Conservation (phyloP, 2,329 filamentous ascomycete genomes). For the Fusarium torulosum region DNA sequence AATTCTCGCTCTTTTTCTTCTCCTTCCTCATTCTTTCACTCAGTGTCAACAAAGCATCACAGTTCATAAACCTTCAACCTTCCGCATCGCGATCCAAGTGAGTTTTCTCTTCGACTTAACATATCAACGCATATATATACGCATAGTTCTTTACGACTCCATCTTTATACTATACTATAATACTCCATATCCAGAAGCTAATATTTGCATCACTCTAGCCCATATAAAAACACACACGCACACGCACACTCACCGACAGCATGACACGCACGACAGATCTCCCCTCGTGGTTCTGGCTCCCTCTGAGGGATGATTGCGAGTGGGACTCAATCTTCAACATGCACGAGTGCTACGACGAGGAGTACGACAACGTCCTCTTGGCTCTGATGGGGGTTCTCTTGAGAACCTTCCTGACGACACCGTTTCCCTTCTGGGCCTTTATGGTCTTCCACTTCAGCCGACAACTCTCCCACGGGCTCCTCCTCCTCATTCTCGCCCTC, state of each 20-base stretch:
- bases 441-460: neutral
- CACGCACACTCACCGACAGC: neutral
- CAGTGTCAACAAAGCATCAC: neutral
- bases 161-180: neutral
- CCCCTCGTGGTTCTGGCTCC: constrained; percentile 18
- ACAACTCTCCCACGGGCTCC: neutral
- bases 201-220: neutral
- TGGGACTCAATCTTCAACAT: constrained; percentile 22
- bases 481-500: neutral
- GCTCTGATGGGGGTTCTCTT: constrained; percentile 3
- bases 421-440: neutral
- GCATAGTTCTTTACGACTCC: neutral
- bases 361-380: constrained; percentile 26
- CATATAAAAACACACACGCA: neutral
- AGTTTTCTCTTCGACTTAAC: constrained; percentile 12
- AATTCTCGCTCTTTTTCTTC: neutral
- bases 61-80: neutral
- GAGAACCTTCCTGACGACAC: neutral
- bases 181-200: neutral
- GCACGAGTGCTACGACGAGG: constrained; percentile 18
- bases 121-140: neutral
- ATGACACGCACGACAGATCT: constrained; percentile 13
- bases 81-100: neutral
- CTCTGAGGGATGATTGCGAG: constrained; percentile 18
- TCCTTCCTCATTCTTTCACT: neutral